phyloP scores from a whole-genome alignment of 768 basidiomycete species.

The Tricholoma flavovirens region DNA sequence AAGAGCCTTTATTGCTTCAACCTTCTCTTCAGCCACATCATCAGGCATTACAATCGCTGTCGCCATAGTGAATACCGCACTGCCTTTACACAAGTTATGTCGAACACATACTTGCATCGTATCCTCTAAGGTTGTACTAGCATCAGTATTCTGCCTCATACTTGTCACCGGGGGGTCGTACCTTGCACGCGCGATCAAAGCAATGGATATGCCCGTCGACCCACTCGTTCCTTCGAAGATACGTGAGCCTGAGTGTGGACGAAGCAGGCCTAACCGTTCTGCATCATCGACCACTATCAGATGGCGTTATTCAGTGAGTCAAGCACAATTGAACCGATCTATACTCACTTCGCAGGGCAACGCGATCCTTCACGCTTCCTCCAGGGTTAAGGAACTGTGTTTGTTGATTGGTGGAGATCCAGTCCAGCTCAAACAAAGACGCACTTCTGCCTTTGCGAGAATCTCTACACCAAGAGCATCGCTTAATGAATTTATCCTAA shows the following conservation, averaged over 20 bases:
- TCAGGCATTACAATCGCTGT: slow-evolving; percentile 87
- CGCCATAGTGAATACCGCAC: neutral
- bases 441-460: slow-evolving; percentile 89
- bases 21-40: slow-evolving; percentile 88
- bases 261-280: slow-evolving; percentile 72
- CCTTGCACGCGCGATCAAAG: slow-evolving; percentile 87
- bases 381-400: slow-evolving; percentile 90
- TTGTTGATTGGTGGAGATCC: neutral
- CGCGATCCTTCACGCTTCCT: slow-evolving; percentile 96
- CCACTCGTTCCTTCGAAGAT: slow-evolving; percentile 98
- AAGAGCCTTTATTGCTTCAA: slow-evolving; percentile 72
- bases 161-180: slow-evolving; percentile 24
- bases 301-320: neutral
- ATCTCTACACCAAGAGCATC: slow-evolving; percentile 91
- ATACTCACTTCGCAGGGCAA: slow-evolving; percentile 79
- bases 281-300: slow-evolving; percentile 88
- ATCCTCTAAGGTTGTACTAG: slow-evolving; percentile 51
- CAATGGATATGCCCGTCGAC: slow-evolving; percentile 93
- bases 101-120: slow-evolving; percentile 65
- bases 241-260: slow-evolving; percentile 82
- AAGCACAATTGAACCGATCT: neutral
- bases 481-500: slow-evolving; percentile 88
- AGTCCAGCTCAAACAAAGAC: slow-evolving; percentile 7
- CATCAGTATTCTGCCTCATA: neutral
- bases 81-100: neutral